phyloP scores from a whole-genome alignment of 768 basidiomycete genomes.

The Lactifluus volemus region DNA sequence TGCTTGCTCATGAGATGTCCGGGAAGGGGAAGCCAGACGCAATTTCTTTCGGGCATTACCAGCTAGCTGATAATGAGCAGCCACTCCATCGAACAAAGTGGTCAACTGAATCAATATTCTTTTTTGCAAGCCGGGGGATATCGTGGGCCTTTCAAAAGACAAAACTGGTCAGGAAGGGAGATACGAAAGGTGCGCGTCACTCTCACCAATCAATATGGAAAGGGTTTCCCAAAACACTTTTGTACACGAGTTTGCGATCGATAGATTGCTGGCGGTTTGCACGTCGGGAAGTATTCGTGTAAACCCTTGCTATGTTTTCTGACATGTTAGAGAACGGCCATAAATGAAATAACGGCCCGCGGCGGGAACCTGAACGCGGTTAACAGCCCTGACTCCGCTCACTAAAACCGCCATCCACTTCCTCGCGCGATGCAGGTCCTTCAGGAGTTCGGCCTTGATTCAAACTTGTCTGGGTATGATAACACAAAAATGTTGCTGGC shows the following conservation, averaged over 20 bases:
- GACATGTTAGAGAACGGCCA: conserved; percentile 31
- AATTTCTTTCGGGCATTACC: conserved; percentile 11
- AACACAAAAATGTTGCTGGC: neutral
- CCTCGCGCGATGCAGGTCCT: neutral
- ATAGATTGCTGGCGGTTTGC: conserved; percentile 34
- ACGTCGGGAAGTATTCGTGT: conserved; percentile 57
- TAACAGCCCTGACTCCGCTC: too few species aligned
- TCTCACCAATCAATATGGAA: conserved; percentile 59
- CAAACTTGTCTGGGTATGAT: neutral
- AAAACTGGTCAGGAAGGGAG: conserved; percentile 4
- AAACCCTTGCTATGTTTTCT: conserved; percentile 40
- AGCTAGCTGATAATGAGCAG: conserved; percentile 31
- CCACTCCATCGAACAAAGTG: conserved; percentile 41
- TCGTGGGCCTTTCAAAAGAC: conserved; percentile 43
- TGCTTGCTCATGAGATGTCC: neutral
- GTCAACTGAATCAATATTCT: conserved; percentile 43
- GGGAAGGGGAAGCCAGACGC: neutral
- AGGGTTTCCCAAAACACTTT: conserved; percentile 63
- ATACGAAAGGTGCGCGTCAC: conserved; percentile 3
- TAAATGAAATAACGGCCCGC: neutral
- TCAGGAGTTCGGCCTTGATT: neutral
- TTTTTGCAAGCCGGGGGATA: conserved; percentile 58
- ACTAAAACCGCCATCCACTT: too few species aligned
- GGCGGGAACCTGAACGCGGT: neutral
- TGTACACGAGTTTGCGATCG: conserved; percentile 61